Conservation (phyloP, 163 green algal genomes). For the Volvox carteri region DNA sequence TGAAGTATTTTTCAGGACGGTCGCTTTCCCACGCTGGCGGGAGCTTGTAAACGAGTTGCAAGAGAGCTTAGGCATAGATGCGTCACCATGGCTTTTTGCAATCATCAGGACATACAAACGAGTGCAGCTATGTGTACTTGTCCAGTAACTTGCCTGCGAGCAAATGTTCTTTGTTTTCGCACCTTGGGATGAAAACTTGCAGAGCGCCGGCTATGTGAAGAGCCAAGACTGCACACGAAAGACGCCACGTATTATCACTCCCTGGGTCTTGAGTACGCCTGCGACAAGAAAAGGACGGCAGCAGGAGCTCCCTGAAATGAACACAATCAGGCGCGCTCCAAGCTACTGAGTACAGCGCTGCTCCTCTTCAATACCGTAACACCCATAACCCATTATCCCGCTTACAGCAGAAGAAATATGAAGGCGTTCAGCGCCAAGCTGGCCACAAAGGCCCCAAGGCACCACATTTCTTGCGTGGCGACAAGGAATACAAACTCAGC, state of each 20-base stretch:
- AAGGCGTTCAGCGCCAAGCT: slow-evolving; percentile 38
- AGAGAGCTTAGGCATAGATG: too few species aligned
- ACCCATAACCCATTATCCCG: not conserved
- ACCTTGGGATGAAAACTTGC: slow-evolving; percentile 36
- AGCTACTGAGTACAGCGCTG: not conserved
- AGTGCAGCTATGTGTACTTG: too few species aligned
- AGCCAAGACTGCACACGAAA: not conserved
- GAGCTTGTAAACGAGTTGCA: too few species aligned
- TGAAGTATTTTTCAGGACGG: too few species aligned
- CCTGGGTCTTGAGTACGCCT: slow-evolving; percentile 39
- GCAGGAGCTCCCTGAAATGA: not conserved
- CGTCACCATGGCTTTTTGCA: too few species aligned
- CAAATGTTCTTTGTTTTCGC: not conserved
- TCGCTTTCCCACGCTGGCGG: too few species aligned
- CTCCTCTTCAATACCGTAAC: not conserved
- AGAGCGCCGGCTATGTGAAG: slow-evolving; percentile 6
- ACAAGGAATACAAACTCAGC: not conserved
- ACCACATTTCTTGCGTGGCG: slow-evolving; percentile 14
- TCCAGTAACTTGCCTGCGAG: too few species aligned
- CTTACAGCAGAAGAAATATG: slow-evolving; percentile 41
- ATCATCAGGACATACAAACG: too few species aligned
- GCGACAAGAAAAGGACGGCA: not conserved
- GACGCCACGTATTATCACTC: slow-evolving; percentile 21
- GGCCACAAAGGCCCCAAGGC: slow-evolving; percentile 4
- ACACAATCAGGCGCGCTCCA: not conserved